Conservation (phyloP, 73 alveolate genomes). For the Blepharisma japonicum region DNA sequence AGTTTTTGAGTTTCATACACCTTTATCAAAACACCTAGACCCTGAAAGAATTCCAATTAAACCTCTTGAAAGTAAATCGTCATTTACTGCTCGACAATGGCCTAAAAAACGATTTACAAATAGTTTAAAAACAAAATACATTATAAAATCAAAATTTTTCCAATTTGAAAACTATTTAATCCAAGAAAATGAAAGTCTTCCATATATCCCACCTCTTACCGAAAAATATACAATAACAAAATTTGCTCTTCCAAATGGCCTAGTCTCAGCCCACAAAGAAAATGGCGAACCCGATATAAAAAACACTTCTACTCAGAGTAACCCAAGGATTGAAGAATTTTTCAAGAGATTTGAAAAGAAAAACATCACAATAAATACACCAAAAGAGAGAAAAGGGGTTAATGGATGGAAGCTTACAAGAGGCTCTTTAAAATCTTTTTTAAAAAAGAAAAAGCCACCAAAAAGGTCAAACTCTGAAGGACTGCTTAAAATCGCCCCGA, state of each 20-base stretch:
- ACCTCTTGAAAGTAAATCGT: no score
- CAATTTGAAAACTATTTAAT: not conserved
- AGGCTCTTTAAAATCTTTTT: no score
- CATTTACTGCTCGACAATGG: not conserved
- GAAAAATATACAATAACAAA: not conserved
- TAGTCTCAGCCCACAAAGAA: not conserved
- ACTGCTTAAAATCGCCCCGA: no score
- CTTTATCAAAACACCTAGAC: no score
- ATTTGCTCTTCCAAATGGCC: not conserved
- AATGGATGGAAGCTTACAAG: constrained; percentile 22
- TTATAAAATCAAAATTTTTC: no score
- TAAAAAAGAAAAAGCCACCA: no score
- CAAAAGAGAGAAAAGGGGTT: not conserved
- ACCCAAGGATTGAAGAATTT: not conserved
- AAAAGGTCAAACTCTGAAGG: no score
- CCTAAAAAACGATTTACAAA: not conserved
- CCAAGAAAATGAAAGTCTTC: not conserved
- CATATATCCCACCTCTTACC: not conserved
- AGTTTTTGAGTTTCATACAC: no score
- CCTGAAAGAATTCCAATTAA: no score
- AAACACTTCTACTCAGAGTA: not conserved
- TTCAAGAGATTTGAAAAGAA: not conserved
- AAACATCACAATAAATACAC: not conserved
- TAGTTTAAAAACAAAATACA: not conserved
- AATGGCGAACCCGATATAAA: not conserved